These are phyloP conservation scores for Mycena capillaripes DNA, from an alignment of 768 basidiomycete genomes.

Conservation along the genomic window DNA sequence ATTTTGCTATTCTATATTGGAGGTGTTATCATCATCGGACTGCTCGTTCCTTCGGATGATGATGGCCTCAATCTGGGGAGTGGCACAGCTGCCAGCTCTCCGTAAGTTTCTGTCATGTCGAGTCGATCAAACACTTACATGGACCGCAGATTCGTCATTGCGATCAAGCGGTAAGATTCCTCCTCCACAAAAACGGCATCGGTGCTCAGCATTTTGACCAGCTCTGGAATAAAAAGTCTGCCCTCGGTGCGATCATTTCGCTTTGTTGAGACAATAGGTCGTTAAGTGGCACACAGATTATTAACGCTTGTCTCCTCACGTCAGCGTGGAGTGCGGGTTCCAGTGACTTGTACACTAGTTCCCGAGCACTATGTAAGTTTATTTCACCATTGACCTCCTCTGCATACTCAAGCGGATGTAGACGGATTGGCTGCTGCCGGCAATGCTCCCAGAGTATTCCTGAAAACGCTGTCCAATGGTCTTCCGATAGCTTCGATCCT, in stretches of 20 bases:
- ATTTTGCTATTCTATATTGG: slow-evolving; percentile 71
- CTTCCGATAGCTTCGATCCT: slow-evolving; percentile 82
- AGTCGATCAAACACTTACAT: neutral
- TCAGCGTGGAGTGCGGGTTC: slow-evolving; percentile 95
- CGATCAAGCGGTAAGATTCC: slow-evolving; percentile 61
- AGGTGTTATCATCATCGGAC: slow-evolving; percentile 73
- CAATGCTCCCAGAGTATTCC: slow-evolving; percentile 88
- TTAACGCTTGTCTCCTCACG: slow-evolving; percentile 87
- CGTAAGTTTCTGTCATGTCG: slow-evolving; percentile 44
- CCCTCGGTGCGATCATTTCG: slow-evolving; percentile 70
- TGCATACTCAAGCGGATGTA: slow-evolving; percentile 41
- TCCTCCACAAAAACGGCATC: neutral
- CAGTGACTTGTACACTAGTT: slow-evolving; percentile 91
- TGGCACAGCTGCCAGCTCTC: slow-evolving; percentile 80
- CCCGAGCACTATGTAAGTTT: slow-evolving; percentile 82
- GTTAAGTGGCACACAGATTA: slow-evolving; percentile 59
- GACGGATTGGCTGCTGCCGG: slow-evolving; percentile 86
- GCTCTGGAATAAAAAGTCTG: slow-evolving; percentile 87
- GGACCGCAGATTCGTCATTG: slow-evolving; percentile 79
- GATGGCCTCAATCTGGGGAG: slow-evolving; percentile 61
- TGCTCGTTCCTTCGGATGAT: slow-evolving; percentile 85
- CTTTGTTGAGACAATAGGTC: slow-evolving; percentile 2
- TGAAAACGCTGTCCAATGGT: slow-evolving; percentile 76
- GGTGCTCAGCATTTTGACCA: slow-evolving; percentile 33
- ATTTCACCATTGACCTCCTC: neutral